phyloP scores from a whole-genome alignment of 805 yeast species.

The Candida railenensis region DNA sequence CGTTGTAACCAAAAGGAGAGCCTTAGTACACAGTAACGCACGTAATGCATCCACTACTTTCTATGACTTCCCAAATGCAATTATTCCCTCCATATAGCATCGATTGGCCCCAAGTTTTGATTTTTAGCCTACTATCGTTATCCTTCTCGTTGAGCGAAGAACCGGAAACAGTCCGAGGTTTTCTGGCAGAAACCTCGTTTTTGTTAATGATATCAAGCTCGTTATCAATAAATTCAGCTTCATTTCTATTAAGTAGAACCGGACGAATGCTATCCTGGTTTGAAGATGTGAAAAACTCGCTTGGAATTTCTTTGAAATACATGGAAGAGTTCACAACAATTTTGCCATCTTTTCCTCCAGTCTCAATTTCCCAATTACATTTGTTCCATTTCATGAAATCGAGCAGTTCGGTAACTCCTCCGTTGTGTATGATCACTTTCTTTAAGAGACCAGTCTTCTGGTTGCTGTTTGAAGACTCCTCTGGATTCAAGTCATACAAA shows the following conservation, averaged over 20 bases:
- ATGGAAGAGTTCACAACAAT: conserved; percentile 20
- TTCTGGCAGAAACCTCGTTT: conserved; percentile 14
- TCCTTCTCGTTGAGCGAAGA: not conserved
- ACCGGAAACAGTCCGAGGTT: not conserved
- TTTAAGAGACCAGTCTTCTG: conserved; percentile 31
- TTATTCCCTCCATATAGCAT: conserved; percentile 37
- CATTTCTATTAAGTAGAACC: conserved; percentile 37
- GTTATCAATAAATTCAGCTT: conserved; percentile 37
- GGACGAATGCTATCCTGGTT: conserved; percentile 21
- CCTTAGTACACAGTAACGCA: conserved; percentile 35
- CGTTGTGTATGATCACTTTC: conserved; percentile 52
- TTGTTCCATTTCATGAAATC: conserved; percentile 56
- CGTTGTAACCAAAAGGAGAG: too few species aligned
- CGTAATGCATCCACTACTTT: conserved; percentile 33
- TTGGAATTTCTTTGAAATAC: conserved; percentile 32
- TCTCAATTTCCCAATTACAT: conserved; percentile 42
- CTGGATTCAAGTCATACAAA: conserved; percentile 41
- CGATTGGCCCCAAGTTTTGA: conserved; percentile 43
- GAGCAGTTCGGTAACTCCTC: conserved; percentile 47
- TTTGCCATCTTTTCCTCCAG: conserved; percentile 9
- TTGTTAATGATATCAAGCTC: conserved; percentile 33
- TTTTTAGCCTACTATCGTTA: conserved; percentile 11
- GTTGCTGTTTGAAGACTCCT: conserved; percentile 10
- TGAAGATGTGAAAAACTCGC: conserved; percentile 15
- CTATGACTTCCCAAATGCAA: conserved; percentile 44